Evolutionary conservation across 2,329 filamentous ascomycete species (phyloP).

Genomic region (Diaporthe caulivora): DNA sequence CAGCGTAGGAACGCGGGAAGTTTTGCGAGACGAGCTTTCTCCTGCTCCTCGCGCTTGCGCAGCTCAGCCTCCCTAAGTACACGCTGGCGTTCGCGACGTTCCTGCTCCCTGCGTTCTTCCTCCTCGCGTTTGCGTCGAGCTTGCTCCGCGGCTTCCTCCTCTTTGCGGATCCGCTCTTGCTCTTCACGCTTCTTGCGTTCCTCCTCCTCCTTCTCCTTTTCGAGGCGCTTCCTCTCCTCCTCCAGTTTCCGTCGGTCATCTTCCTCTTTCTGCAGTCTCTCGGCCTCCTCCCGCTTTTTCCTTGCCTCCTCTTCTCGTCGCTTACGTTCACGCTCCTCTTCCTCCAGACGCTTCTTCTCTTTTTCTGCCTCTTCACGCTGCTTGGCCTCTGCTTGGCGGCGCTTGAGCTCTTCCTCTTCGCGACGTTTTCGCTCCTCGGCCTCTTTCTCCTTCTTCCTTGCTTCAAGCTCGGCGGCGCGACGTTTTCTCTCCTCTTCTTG

Average conservation of each 20-base stretch:
- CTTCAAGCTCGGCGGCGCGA: constrained; percentile 46
- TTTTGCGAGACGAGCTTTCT: constrained; percentile 66
- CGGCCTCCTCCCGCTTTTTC: constrained; percentile 51
- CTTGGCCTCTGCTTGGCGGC: constrained; percentile 44
- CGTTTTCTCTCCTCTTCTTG: constrained; percentile 47
- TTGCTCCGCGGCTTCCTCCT: constrained; percentile 63
- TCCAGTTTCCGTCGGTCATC: constrained; percentile 45
- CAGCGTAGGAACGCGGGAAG: constrained; percentile 72
- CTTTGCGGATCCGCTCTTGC: constrained; percentile 59
- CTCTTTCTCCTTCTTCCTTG: constrained; percentile 48
- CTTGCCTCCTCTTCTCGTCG: constrained; percentile 44
- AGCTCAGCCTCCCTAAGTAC: constrained; percentile 65
- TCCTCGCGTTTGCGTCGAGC: constrained; percentile 65
- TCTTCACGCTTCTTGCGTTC: constrained; percentile 54
- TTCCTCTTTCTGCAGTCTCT: constrained; percentile 49
- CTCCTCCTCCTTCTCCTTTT: constrained; percentile 59
- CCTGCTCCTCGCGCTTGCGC: constrained; percentile 66
- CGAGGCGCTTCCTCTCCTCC: constrained; percentile 47
- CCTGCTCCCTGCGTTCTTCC: constrained; percentile 63
- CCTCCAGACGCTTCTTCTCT: constrained; percentile 47
- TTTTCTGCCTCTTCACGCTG: constrained; percentile 49
- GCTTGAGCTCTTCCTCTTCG: constrained; percentile 50
- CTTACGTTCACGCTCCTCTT: constrained; percentile 45
- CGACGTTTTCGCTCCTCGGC: constrained; percentile 48
- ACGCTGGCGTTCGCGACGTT: constrained; percentile 60